phyloP scores from a whole-genome alignment of 495 filamentous ascomycete species.

The Opeltia flavorubescens region DNA sequence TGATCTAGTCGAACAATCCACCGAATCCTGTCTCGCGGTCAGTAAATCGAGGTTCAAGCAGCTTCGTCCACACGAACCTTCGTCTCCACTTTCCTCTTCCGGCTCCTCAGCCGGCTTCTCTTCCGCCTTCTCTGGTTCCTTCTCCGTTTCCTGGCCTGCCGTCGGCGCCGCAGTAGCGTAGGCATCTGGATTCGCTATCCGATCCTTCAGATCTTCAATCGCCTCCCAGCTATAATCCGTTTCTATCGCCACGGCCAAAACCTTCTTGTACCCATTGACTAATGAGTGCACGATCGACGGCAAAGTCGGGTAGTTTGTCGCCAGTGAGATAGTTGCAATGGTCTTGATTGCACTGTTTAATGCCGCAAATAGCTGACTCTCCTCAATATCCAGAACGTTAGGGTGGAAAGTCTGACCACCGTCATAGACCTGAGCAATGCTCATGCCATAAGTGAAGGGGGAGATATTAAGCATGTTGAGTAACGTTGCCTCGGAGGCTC shows the following conservation, averaged over 20 bases:
- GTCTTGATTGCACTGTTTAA: constrained; percentile 72
- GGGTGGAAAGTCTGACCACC: constrained; percentile 80
- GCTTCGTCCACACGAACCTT: constrained; percentile 13
- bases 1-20: constrained; percentile 40
- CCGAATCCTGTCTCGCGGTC: constrained; percentile 33
- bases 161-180: constrained; percentile 71
- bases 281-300: constrained; percentile 90
- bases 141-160: constrained; percentile 36
- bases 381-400: constrained; percentile 78
- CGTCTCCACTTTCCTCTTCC: constrained; percentile 33
- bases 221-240: constrained; percentile 91
- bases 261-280: constrained; percentile 96
- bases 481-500: constrained; percentile 93
- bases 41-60: background rate
- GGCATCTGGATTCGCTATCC: constrained; percentile 94
- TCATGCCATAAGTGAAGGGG: constrained; percentile 99
- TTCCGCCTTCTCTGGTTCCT: constrained; percentile 36
- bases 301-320: constrained; percentile 87
- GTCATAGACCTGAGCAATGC: constrained; percentile 89
- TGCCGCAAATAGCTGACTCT: constrained; percentile 74
- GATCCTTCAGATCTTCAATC: constrained; percentile 95
- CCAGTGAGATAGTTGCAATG: constrained; percentile 82
- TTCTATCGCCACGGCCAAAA: constrained; percentile 74
- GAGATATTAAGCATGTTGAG: constrained; percentile 99
- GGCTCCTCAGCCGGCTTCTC: constrained; percentile 25